A percentile compares a stretch with the other conserved stretches of the same genome.
phyloP scores from a whole-genome alignment of 306 rosid species.

The Malus sieversii region DNA sequence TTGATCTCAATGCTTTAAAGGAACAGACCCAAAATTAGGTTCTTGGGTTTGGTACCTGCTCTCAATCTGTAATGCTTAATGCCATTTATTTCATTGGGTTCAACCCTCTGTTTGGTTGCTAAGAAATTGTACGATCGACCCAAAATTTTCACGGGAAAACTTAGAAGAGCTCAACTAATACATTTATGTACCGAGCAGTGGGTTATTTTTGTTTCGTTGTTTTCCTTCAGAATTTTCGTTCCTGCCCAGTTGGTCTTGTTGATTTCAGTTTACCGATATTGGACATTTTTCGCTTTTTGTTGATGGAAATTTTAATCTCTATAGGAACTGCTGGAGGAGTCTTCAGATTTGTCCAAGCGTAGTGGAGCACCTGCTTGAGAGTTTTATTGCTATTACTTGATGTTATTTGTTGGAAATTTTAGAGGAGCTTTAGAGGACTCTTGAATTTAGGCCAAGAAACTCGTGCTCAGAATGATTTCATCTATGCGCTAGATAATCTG shows the following conservation, averaged over 20 bases:
- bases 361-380: constrained; percentile 8
- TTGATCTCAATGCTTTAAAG: not conserved
- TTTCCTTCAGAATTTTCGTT: not conserved
- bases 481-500: constrained; percentile 10
- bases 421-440: not conserved
- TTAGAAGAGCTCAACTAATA: not conserved
- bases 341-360: constrained; percentile 13
- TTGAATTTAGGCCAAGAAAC: constrained; percentile 13
- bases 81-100: not conserved
- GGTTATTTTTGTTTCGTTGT: not conserved
- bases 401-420: not conserved
- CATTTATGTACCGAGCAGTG: not conserved
- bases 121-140: not conserved
- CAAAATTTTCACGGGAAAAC: not conserved
- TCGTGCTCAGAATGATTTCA: not conserved
- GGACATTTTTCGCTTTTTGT: constrained; percentile 1
- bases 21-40: not conserved
- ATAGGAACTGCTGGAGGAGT: constrained; percentile 21
- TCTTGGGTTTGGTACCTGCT: not conserved
- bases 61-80: not conserved
- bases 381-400: constrained; percentile 12
- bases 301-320: constrained; percentile 12
- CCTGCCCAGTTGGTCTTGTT: not conserved
- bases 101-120: constrained; percentile 3
- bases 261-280: not conserved